Conservation (phyloP, 2,329 filamentous ascomycete species). For the Tolypocladium amazonense region DNA sequence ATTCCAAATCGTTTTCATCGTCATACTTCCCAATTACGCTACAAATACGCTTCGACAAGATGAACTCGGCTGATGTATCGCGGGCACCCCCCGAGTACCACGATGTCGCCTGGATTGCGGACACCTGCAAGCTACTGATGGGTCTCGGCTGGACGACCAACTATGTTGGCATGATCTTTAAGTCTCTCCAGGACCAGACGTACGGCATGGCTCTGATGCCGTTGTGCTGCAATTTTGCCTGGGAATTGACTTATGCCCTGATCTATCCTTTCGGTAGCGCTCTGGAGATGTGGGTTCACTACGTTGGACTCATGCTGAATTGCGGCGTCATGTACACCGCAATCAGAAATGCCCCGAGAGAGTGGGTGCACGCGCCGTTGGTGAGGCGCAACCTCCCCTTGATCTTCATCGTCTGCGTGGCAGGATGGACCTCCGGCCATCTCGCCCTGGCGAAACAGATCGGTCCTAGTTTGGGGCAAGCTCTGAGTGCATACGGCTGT, state of each 20-base stretch:
- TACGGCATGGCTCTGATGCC: conserved; percentile 2
- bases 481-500: background rate
- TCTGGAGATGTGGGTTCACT: background rate
- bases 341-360: background rate
- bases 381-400: background rate
- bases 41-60: background rate
- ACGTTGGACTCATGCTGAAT: background rate
- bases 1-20: background rate
- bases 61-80: background rate
- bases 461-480: background rate
- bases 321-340: conserved; percentile 3
- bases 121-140: background rate
- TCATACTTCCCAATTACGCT: background rate
- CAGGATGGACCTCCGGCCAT: background rate
- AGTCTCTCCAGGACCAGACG: background rate
- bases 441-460: background rate
- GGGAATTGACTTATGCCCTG: conserved; percentile 1
- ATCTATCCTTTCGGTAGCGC: background rate
- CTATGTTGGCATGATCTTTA: conserved; percentile 1
- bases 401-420: background rate
- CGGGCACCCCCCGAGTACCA: conserved; percentile 1
- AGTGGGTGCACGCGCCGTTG: conserved; percentile 1
- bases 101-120: conserved; percentile 1
- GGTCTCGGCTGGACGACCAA: conserved; percentile 1
- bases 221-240: conserved; percentile 2